Evolutionary conservation across 805 yeast genomes (phyloP).

Genomic region (Cyberlindnera sargentensis): DNA sequence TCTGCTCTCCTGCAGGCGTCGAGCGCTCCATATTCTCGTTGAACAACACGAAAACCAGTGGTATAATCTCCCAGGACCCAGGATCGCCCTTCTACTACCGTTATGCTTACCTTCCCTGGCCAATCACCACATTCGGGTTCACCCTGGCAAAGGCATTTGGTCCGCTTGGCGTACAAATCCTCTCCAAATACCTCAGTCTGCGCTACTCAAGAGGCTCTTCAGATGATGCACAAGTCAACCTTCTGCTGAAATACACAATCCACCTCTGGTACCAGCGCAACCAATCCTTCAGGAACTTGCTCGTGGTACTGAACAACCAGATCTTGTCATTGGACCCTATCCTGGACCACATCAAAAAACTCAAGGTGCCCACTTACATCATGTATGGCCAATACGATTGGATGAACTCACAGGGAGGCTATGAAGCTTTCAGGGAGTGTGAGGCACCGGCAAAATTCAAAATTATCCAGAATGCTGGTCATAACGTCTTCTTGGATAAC

Average conservation of each 20-base stretch:
- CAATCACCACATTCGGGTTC: slow-evolving; percentile 33
- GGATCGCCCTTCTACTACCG: slow-evolving; percentile 22
- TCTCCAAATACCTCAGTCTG: slow-evolving; percentile 26
- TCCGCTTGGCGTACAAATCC: slow-evolving; percentile 32
- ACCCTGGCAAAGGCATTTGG: slow-evolving; percentile 40
- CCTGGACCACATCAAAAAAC: slow-evolving; percentile 42
- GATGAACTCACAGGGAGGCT: slow-evolving; percentile 58
- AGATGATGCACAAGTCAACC: slow-evolving; percentile 12
- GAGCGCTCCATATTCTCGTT: slow-evolving; percentile 62
- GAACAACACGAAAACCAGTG: slow-evolving; percentile 22
- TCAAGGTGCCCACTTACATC: slow-evolving; percentile 26
- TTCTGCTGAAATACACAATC: slow-evolving; percentile 17
- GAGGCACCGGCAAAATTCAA: slow-evolving; percentile 7
- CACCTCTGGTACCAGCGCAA: slow-evolving; percentile 17
- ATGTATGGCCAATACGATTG: slow-evolving; percentile 68
- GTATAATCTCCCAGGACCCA: slow-evolving; percentile 11
- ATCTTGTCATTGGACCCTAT: slow-evolving; percentile 60
- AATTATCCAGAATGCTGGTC: slow-evolving; percentile 54
- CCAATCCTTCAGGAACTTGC: slow-evolving; percentile 14
- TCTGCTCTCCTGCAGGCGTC: slow-evolving; percentile 75
- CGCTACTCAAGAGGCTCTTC: slow-evolving; percentile 23
- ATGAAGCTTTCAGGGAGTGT: slow-evolving; percentile 18
- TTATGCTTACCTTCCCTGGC: slow-evolving; percentile 23
- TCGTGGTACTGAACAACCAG: slow-evolving; percentile 16
- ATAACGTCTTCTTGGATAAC: slow-evolving; percentile 71